Evolutionary conservation across 768 basidiomycete species (phyloP).

Genomic region (Porphyrellus cyaneotinctus): DNA sequence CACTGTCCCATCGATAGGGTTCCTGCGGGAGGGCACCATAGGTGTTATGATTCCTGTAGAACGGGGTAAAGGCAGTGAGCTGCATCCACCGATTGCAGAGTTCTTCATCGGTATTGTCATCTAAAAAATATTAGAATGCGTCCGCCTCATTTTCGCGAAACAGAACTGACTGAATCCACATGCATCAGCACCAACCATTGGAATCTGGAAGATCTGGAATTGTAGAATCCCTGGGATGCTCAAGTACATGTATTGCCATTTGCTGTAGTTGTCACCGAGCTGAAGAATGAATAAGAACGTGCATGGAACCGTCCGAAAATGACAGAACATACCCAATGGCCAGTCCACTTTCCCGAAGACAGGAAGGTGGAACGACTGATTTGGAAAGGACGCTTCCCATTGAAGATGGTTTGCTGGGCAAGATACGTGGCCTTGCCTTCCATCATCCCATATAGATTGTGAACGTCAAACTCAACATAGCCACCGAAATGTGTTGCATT

Average conservation of each 20-base stretch:
- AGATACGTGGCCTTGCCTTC: conserved; percentile 63
- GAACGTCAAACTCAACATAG: conserved; percentile 58
- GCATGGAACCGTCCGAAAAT: not conserved
- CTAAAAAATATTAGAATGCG: conserved; percentile 10
- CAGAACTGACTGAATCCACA: conserved; percentile 30
- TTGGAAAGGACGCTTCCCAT: conserved; percentile 64
- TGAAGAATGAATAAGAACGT: conserved; percentile 18
- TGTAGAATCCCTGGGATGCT: conserved; percentile 75
- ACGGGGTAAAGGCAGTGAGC: conserved; percentile 76
- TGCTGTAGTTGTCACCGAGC: conserved; percentile 76
- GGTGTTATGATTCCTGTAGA: conserved; percentile 77
- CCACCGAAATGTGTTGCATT: conserved; percentile 70
- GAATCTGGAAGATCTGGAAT: conserved; percentile 81
- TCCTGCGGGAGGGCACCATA: conserved; percentile 69
- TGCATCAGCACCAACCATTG: conserved; percentile 79
- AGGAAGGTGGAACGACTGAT: conserved; percentile 70
- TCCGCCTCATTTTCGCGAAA: not conserved
- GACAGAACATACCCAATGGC: conserved; percentile 53
- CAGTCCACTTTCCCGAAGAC: conserved; percentile 64
- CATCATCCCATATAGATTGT: conserved; percentile 71
- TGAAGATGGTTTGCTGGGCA: conserved; percentile 49
- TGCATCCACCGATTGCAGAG: conserved; percentile 86
- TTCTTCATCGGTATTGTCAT: conserved; percentile 71
- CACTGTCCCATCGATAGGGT: conserved; percentile 78
- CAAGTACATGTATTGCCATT: conserved; percentile 68